phyloP scores from a whole-genome alignment of 2,329 filamentous ascomycete genomes.

The Emergomyces africanus region DNA sequence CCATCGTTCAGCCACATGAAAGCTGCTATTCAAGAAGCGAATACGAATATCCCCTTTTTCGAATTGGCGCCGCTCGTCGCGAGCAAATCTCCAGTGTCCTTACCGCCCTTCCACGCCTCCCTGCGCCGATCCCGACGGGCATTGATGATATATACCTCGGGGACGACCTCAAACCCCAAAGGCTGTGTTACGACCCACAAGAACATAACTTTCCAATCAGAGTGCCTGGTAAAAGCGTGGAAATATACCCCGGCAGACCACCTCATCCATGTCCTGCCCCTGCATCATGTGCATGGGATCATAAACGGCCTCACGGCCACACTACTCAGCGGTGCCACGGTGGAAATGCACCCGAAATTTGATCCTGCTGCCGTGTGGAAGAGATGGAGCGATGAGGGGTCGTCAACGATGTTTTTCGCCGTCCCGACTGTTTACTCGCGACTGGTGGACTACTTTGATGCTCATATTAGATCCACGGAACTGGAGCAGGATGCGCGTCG shows the following conservation, averaged over 20 bases:
- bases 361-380: conserved; percentile 34
- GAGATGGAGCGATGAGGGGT: conserved; percentile 30
- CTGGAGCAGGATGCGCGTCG: conserved; percentile 20
- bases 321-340: conserved; percentile 33
- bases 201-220: conserved; percentile 24
- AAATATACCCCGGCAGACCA: conserved; percentile 31
- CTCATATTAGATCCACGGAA: conserved; percentile 24
- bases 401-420: conserved; percentile 37
- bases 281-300: conserved; percentile 40
- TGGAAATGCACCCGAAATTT: conserved; percentile 38
- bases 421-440: conserved; percentile 41
- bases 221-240: conserved; percentile 24
- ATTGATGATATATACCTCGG: conserved; percentile 32
- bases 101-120: conserved; percentile 22
- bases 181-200: conserved; percentile 33
- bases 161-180: conserved; percentile 31
- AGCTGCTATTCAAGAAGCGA: conserved; percentile 19
- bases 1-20: conserved; percentile 25
- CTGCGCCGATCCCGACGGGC: conserved; percentile 22
- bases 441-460: conserved; percentile 34
- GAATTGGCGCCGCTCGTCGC: conserved; percentile 16
- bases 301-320: conserved; percentile 38
- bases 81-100: conserved; percentile 7
- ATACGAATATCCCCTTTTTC: conserved; percentile 20
- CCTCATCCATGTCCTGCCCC: conserved; percentile 38